A percentile compares a stretch with the other conserved stretches of the same genome.
These are phyloP conservation scores for Pulveroboletus frians DNA, from an alignment of 768 basidiomycete genomes.

Conservation along the genomic window DNA sequence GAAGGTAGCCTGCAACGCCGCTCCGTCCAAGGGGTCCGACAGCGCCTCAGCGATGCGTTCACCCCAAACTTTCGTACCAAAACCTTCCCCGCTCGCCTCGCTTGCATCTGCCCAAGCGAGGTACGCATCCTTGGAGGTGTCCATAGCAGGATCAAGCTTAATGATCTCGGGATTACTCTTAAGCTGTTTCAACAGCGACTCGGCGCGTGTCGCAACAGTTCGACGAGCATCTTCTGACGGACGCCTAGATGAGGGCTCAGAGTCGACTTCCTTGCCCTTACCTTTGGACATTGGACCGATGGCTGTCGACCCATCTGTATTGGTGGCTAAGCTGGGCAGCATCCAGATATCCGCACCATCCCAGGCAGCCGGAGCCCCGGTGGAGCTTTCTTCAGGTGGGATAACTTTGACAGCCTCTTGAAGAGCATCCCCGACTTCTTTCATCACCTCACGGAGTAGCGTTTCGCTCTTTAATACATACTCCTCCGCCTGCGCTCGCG, in stretches of 20 bases:
- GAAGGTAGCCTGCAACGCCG: slow-evolving; percentile 46
- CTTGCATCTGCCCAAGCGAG: slow-evolving; percentile 55
- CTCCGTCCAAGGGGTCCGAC: slow-evolving; percentile 48
- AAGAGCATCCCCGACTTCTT: slow-evolving; percentile 76
- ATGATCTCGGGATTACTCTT: slow-evolving; percentile 72
- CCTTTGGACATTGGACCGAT: slow-evolving; percentile 23
- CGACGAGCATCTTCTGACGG: slow-evolving; percentile 39
- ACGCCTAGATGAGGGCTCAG: slow-evolving; percentile 24
- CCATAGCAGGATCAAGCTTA: slow-evolving; percentile 67
- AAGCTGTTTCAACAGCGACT: slow-evolving; percentile 68
- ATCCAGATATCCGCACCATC: slow-evolving; percentile 88
- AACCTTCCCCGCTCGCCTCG: slow-evolving; percentile 52
- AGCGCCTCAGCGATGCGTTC: slow-evolving; percentile 44
- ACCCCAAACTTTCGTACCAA: slow-evolving; percentile 46
- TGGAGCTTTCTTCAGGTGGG: slow-evolving; percentile 59
- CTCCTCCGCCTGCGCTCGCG: slow-evolving; percentile 75
- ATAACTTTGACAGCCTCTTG: slow-evolving; percentile 90
- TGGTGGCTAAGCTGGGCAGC: slow-evolving; percentile 40
- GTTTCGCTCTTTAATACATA: slow-evolving; percentile 74
- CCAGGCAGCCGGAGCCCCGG: slow-evolving; percentile 49
- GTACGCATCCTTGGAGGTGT: slow-evolving; percentile 53
- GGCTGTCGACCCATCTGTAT: slow-evolving; percentile 14
- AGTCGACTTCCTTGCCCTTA: slow-evolving; percentile 34
- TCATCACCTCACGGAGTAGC: slow-evolving; percentile 61
- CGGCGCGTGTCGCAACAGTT: slow-evolving; percentile 68